Conservation (phyloP, 257 asterid species). For the Marsdenia floribunda region DNA sequence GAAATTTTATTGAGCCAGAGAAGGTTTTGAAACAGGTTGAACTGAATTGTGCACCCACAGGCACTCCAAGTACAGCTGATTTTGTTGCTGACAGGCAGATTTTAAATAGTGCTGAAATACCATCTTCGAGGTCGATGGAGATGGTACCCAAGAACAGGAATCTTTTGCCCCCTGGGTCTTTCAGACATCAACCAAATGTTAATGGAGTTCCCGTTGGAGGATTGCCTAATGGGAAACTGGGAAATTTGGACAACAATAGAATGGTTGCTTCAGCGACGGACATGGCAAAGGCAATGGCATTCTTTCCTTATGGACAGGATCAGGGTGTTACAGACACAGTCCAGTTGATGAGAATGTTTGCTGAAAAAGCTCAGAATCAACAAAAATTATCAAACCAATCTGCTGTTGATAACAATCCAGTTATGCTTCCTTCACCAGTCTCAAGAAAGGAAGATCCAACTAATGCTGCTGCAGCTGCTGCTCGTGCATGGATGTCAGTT, state of each 20-base stretch:
- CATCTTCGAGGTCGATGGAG: slow-evolving; percentile 41
- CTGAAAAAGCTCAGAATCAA: slow-evolving; percentile 59
- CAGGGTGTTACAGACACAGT: slow-evolving; percentile 70
- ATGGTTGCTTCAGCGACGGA: slow-evolving; percentile 26
- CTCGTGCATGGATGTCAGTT: slow-evolving; percentile 90
- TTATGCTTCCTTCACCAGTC: slow-evolving; percentile 26
- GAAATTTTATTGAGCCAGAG: slow-evolving; percentile 43
- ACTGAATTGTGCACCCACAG: slow-evolving; percentile 40
- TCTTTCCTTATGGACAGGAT: slow-evolving; percentile 42
- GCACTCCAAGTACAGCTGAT: slow-evolving; percentile 37
- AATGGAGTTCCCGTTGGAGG: slow-evolving; percentile 39
- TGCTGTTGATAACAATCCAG: slow-evolving; percentile 24
- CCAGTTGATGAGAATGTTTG: slow-evolving; percentile 59
- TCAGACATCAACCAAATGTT: slow-evolving; percentile 34
- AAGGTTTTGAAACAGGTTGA: slow-evolving; percentile 48
- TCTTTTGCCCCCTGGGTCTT: slow-evolving; percentile 44
- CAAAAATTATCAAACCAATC: slow-evolving; percentile 38
- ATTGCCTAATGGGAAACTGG: slow-evolving; percentile 40
- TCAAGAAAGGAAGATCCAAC: slow-evolving; percentile 40
- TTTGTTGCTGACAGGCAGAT: slow-evolving; percentile 32
- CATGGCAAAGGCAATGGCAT: slow-evolving; percentile 27
- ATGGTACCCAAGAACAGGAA: slow-evolving; percentile 36
- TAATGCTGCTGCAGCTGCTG: slow-evolving; percentile 74
- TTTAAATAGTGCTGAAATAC: slow-evolving; percentile 37
- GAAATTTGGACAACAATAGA: slow-evolving; percentile 27